These are phyloP conservation scores for Paecilomyces fulvus DNA, from an alignment of 2,329 filamentous ascomycete genomes.

Conservation along the genomic window DNA sequence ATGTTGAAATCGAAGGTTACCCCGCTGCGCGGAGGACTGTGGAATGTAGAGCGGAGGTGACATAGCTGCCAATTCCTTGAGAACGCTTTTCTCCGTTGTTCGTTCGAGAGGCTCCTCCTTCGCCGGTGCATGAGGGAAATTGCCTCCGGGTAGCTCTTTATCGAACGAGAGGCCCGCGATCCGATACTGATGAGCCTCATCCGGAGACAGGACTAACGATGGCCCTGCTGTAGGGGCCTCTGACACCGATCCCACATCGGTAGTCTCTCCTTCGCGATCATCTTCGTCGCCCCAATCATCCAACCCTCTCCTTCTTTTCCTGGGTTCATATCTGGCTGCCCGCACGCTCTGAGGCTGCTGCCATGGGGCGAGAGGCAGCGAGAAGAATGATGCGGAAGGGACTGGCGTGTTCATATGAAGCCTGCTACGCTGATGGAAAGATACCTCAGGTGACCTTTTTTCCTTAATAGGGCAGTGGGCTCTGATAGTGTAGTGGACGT, in stretches of 20 bases:
- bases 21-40: slow-evolving; percentile 21
- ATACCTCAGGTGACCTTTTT: not conserved
- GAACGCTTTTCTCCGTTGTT: slow-evolving; percentile 11
- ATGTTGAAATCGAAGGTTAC: slow-evolving; percentile 43
- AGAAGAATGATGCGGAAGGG: slow-evolving; percentile 27
- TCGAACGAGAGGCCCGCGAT: slow-evolving; percentile 10
- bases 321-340: slow-evolving; percentile 26
- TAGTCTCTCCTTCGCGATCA: slow-evolving; percentile 14
- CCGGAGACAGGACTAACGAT: slow-evolving; percentile 11
- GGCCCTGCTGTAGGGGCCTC: slow-evolving; percentile 2
- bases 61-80: slow-evolving; percentile 21
- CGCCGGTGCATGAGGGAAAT: slow-evolving; percentile 33
- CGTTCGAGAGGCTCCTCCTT: slow-evolving; percentile 6
- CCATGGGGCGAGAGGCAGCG: slow-evolving; percentile 29
- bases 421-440: not conserved
- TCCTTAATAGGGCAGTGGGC: not conserved
- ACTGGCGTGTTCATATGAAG: slow-evolving; percentile 18
- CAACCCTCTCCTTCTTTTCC: slow-evolving; percentile 24
- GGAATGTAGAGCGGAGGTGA: slow-evolving; percentile 27
- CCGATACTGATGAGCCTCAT: slow-evolving; percentile 10
- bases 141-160: slow-evolving; percentile 28
- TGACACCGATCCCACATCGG: slow-evolving; percentile 3
- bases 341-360: slow-evolving; percentile 27
- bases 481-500: not conserved
- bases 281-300: slow-evolving; percentile 19